Percentiles rank a stretch among this genome's conserved stretches.
Conservation (phyloP, 2,329 filamentous ascomycete species). For the Claviceps sp. region DNA sequence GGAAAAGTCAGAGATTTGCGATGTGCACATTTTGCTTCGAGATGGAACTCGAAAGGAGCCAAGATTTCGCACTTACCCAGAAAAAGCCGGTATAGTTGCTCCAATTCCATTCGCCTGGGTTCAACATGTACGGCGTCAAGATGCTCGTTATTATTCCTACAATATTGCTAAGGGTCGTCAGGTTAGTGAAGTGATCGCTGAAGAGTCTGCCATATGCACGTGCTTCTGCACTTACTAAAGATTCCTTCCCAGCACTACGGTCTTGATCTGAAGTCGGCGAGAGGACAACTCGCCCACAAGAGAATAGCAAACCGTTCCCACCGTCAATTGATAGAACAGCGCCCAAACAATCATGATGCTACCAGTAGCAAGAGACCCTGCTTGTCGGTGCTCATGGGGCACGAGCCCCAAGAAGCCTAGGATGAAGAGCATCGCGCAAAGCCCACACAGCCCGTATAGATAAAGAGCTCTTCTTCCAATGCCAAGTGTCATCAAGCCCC, state of each 20-base stretch:
- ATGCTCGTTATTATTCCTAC: constrained; percentile 72
- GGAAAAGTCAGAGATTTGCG: not conserved
- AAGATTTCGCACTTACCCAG: constrained; percentile 38
- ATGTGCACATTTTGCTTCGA: not conserved
- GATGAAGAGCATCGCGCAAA: constrained; percentile 65
- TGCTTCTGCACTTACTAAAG: constrained; percentile 40
- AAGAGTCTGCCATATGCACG: not conserved
- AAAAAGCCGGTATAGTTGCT: constrained; percentile 79
- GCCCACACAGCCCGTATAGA: constrained; percentile 57
- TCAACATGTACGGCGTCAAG: constrained; percentile 85
- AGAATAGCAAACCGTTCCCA: constrained; percentile 83
- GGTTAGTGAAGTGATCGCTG: not conserved
- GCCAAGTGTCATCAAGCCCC: constrained; percentile 64
- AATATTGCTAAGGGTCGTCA: constrained; percentile 43
- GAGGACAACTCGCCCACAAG: constrained; percentile 77
- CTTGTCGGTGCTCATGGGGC: constrained; percentile 40
- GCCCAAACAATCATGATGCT: constrained; percentile 76
- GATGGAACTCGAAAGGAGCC: not conserved
- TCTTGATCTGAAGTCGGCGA: constrained; percentile 77
- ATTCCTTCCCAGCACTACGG: constrained; percentile 72
- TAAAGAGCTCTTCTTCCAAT: constrained; percentile 67
- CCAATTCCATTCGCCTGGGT: constrained; percentile 79
- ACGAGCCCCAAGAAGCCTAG: constrained; percentile 76
- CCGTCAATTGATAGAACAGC: constrained; percentile 70
- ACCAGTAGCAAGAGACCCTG: constrained; percentile 64